These are phyloP conservation scores for Cryptococcus depauperatus DNA, from an alignment of 1,284 basidiomycete genomes.

Conservation along the genomic window DNA sequence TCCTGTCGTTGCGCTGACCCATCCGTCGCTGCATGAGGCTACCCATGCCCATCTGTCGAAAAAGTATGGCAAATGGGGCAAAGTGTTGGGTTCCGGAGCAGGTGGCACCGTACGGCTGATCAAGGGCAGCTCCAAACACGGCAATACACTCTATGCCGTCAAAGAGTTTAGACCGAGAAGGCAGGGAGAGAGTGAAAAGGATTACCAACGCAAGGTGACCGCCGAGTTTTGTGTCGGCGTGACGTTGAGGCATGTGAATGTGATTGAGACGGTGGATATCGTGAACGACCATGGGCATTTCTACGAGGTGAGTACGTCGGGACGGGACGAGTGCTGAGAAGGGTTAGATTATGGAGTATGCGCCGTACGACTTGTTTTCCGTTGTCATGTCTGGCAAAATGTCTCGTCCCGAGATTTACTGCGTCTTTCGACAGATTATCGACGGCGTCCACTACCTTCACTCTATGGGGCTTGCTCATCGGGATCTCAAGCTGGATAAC, in stretches of 20 bases:
- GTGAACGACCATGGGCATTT: slow-evolving; percentile 96
- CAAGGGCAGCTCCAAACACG: slow-evolving; percentile 70
- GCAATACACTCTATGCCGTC: slow-evolving; percentile 81
- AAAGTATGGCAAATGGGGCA: slow-evolving; percentile 99
- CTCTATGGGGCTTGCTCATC: slow-evolving; percentile 92
- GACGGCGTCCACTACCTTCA: slow-evolving; percentile 98
- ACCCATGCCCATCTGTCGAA: slow-evolving; percentile 89
- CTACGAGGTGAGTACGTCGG: slow-evolving; percentile 66
- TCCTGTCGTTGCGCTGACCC: slow-evolving; percentile 40
- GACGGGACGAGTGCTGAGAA: slow-evolving; percentile 8
- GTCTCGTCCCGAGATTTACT: slow-evolving; percentile 96
- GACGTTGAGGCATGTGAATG: slow-evolving; percentile 89
- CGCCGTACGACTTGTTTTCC: slow-evolving; percentile 94
- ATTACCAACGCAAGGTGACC: slow-evolving; percentile 98
- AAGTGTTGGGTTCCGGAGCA: slow-evolving; percentile 88
- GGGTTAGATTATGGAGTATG: slow-evolving; percentile 93
- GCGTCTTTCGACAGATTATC: slow-evolving; percentile 97
- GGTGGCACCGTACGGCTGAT: slow-evolving; percentile 96
- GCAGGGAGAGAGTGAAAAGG: slow-evolving; percentile 79
- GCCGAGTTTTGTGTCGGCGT: slow-evolving; percentile 98
- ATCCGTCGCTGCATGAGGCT: slow-evolving; percentile 61
- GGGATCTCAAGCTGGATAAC: slow-evolving; percentile 98
- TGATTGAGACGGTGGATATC: slow-evolving; percentile 98
- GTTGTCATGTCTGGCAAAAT: slow-evolving; percentile 99
- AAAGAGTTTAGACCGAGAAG: slow-evolving; percentile 94